These are phyloP conservation scores for Magnaporthiopsis poae DNA, from an alignment of 2,329 filamentous ascomycete species.

Conservation along the genomic window DNA sequence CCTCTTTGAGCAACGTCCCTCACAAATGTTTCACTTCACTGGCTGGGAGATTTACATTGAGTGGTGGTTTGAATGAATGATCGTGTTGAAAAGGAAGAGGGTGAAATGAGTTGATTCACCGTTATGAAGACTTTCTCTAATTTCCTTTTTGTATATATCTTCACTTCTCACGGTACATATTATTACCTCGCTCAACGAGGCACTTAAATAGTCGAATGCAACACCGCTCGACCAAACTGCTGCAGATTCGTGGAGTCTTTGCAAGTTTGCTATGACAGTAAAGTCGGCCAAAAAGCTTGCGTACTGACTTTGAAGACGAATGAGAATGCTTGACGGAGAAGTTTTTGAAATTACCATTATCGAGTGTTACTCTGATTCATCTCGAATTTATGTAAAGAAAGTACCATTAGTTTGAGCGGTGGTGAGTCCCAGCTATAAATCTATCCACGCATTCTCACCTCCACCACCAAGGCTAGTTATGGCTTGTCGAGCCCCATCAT, in stretches of 20 bases:
- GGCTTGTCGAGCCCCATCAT: slow-evolving; percentile 20
- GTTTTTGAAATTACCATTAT: too few relatives aligned
- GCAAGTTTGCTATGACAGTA: too few relatives aligned
- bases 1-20: background rate
- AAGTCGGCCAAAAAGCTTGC: too few relatives aligned
- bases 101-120: background rate
- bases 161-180: background rate
- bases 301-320: too few relatives aligned
- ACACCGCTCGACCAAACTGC: background rate
- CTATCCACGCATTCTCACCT: too few relatives aligned
- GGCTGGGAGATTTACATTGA: background rate
- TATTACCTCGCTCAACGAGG: background rate
- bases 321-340: too few relatives aligned
- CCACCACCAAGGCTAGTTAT: too few relatives aligned
- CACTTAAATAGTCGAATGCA: background rate
- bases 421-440: too few relatives aligned
- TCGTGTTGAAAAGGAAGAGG: background rate
- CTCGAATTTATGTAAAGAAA: too few relatives aligned
- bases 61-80: background rate
- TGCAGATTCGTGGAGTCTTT: too few relatives aligned
- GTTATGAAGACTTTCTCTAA: background rate
- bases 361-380: too few relatives aligned
- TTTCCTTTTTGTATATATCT: background rate
- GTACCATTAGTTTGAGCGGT: too few relatives aligned
- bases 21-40: background rate